Base-by-base conservation (phyloP, 768 basidiomycete species). In the Gyrodon lividus region DNA sequence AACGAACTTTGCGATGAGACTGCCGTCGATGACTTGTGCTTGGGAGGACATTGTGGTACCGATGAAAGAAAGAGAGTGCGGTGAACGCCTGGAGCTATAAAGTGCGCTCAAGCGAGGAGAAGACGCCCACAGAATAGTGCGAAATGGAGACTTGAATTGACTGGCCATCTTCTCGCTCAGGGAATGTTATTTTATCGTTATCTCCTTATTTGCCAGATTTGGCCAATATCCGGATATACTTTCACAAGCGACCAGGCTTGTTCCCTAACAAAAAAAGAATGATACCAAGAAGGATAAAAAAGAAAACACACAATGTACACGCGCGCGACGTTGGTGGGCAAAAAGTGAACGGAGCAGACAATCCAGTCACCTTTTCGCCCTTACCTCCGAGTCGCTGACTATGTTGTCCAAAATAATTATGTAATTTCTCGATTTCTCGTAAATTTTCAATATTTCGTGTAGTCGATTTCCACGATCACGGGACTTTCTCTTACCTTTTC, bases 11-110 rank as follows among this genome's bases (percentile, higher is more conserved):
- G 95, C 90, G 57, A 94, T 71, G 41, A 78, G 80, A 41, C 79
- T 88, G 16, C 95, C 95, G 58, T 97, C 91, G 66, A 98, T 92
- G 62, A 89, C 61, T 54, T 77, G 75, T 7, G 81, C 76, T 46
- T 64, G 55, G 73, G 70, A 58, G 30, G 73, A 63, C 71, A 74
- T 74, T 68, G 54, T 63, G 50, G 66, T 60, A 52, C 54, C 62
- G 55, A 54, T 35, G 55, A 55, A 51, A 49, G 61, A 44, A 33
- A 38, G 6, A 26, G 39, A 42, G 0, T n/a, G 23, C 38, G 30
- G 30, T 22, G 53, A 23, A 39, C 39, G 30, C 40, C 44, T 41
- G 45, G 20, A 37, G 51, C 55, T 54, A 51, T 56, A 48, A 50
- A 41, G 16, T 12, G 19, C 14, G 17, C 6, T 31, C 40, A 45